phyloP scores from a whole-genome alignment of 441 rosid genomes.

The Arabidopsis hybrid region DNA sequence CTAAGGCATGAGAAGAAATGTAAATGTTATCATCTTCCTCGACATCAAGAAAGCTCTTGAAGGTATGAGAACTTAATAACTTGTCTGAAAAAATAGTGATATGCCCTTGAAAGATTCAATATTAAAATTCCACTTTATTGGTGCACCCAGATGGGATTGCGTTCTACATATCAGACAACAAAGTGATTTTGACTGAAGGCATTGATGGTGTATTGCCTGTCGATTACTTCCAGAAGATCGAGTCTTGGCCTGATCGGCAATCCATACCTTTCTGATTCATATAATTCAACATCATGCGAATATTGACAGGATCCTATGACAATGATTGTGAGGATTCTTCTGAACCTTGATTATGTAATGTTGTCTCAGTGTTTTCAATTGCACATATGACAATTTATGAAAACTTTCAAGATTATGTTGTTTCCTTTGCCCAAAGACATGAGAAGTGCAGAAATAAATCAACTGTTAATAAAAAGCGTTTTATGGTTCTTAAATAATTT shows the following conservation, averaged over 20 bases:
- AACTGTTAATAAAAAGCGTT: background rate
- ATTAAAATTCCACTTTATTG: background rate
- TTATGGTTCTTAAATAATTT: background rate
- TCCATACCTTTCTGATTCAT: constrained; percentile 50
- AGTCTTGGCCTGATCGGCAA: constrained; percentile 76
- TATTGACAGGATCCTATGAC: background rate
- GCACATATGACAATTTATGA: background rate
- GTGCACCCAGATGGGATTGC: constrained; percentile 77
- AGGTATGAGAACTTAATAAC: constrained; percentile 50
- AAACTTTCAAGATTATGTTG: background rate
- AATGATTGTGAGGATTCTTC: background rate
- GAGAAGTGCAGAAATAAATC: background rate
- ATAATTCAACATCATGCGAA: background rate
- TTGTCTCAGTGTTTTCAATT: background rate
- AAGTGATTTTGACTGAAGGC: constrained; percentile 87
- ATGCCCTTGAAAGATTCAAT: background rate
- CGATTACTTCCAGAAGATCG: constrained; percentile 71
- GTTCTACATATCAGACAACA: constrained; percentile 84
- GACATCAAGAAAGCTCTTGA: constrained; percentile 78
- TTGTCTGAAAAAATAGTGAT: background rate
- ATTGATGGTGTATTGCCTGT: constrained; percentile 79
- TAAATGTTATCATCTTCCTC: constrained; percentile 75
- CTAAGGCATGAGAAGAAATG: constrained; percentile 81
- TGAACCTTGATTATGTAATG: background rate
- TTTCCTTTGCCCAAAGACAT: background rate